Evolutionary conservation across 169 alveolate genomes (phyloP).

Genomic region (Cryptosporidium sp.): DNA sequence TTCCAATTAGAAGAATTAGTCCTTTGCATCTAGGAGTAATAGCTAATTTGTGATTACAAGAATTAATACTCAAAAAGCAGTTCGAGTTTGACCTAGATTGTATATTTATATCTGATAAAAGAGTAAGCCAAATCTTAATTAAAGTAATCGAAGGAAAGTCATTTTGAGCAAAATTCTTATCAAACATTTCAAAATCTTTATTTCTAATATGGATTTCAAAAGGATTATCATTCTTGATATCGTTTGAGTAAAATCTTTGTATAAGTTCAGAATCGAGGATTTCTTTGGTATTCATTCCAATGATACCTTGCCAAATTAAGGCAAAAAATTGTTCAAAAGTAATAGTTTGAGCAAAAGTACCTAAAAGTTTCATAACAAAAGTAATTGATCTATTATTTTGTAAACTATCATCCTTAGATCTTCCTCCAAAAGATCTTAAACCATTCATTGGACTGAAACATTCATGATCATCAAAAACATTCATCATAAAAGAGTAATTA

Average conservation of each 20-base stretch:
- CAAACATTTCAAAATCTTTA: conserved; percentile 17
- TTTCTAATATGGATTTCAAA: conserved; percentile 21
- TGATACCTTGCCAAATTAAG: conserved; percentile 58
- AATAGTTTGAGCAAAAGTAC: conserved; percentile 68
- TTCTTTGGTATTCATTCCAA: conserved; percentile 41
- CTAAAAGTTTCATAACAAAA: conserved; percentile 50
- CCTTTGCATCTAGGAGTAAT: conserved; percentile 72
- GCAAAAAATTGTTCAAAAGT: conserved; percentile 75
- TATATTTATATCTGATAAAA: conserved; percentile 43
- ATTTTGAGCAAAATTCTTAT: not conserved
- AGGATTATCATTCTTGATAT: conserved; percentile 38
- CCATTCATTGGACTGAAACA: not conserved
- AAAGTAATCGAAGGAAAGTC: conserved; percentile 48
- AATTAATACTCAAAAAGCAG: conserved; percentile 13
- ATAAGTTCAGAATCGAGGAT: conserved; percentile 29
- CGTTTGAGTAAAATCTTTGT: conserved; percentile 18
- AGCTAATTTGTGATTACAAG: conserved; percentile 21
- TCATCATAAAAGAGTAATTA: conserved; percentile 64
- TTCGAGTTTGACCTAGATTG: conserved; percentile 19
- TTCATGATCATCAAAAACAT: conserved; percentile 47
- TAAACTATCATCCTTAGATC: not conserved
- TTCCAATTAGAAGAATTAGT: conserved; percentile 13
- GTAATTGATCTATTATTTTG: not conserved
- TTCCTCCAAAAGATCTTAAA: not conserved
- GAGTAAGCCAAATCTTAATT: conserved; percentile 65